Evolutionary conservation across 2,329 filamentous ascomycete species (phyloP), one percentile per base, ranked within the genome.

Genomic region (Phyllosticta citribraziliensis): DNA sequence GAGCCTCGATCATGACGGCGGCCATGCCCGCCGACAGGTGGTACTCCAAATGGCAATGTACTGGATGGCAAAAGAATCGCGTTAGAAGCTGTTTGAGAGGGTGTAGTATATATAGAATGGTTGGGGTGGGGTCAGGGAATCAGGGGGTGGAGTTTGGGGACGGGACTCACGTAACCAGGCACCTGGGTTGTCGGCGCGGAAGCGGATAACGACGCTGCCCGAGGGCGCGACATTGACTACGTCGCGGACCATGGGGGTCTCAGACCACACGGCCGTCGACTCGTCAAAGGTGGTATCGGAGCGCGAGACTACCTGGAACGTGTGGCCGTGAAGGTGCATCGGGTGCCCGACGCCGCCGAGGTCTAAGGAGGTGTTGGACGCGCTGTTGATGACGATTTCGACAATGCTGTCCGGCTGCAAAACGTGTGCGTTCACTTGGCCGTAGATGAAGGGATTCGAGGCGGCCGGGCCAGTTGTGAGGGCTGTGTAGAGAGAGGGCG

Each of bases 1-100:
- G 70, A 11, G 69, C 65, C 60, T 73, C 71, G 35, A 73, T 65
- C 11, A 73, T 61, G n/a, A 62, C 64, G 1, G 65, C 61, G 0
- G 65, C 64, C 71, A 73, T 72, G 25, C 71, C 70, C 2, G 67
- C 70, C 3, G 67, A 63, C 2, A 70, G 61, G 40, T 73, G 70
- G 27, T 51, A 91, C 71, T 89, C 86, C 62, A 90, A 87, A 70
- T 91, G 88, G 73, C 87, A 90, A 72, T 89, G 87, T 76, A 89
- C 57, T 60, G 19, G 10, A 22, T 5, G 11, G 25, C n/a, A 88
- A 3, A 88, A 72, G 85, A 85, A 88, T 22, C 77, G 47, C 83
- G 77, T 77, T 55, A 22, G 51, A 12, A 56, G 35, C 61, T 53
- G 60, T 54, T 8, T 55, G 24, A 3, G 5, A 40, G 30, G 20